Conservation (phyloP, 116 monocot genomes). For the Trichopus zeylanicus region DNA sequence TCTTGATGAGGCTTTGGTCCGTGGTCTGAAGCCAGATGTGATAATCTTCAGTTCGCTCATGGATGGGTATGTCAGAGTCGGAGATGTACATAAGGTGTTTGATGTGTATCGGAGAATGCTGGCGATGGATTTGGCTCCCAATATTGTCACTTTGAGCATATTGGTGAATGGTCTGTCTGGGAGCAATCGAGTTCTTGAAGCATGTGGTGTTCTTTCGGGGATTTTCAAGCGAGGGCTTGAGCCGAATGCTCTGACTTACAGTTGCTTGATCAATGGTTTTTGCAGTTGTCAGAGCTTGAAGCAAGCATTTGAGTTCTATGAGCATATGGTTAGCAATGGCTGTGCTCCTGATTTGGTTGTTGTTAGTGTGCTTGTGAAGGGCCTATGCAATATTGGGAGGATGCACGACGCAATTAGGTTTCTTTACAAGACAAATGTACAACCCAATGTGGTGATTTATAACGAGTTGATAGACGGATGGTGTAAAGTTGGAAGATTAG, state of each 20-base stretch:
- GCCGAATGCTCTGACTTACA: conserved; percentile 35
- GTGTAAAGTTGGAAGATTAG: conserved; percentile 23
- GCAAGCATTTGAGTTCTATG: conserved; percentile 27
- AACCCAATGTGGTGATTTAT: conserved; percentile 23
- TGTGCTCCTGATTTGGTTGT: conserved; percentile 29
- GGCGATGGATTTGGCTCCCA: conserved; percentile 25
- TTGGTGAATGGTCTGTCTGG: conserved; percentile 42
- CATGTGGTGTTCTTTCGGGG: conserved; percentile 17
- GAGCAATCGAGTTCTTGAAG: conserved; percentile 15
- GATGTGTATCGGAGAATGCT: conserved; percentile 35
- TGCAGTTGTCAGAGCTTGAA: conserved; percentile 18
- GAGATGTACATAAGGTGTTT: conserved; percentile 23
- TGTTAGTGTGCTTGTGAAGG: conserved; percentile 29
- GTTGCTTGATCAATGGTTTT: conserved; percentile 38
- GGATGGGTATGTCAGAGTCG: conserved; percentile 34
- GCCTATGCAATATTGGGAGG: conserved; percentile 27
- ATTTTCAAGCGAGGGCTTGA: conserved; percentile 34
- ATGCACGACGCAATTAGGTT: conserved; percentile 33
- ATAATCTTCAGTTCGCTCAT: conserved; percentile 50
- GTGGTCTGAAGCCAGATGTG: conserved; percentile 38
- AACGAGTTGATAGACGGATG: conserved; percentile 41
- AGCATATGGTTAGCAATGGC: conserved; percentile 14
- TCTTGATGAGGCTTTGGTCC: conserved; percentile 14
- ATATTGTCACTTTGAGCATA: conserved; percentile 41
- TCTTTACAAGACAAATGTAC: conserved; percentile 19